Evolutionary conservation across 306 rosid species (phyloP).

Genomic region (Sicyos edulis): DNA sequence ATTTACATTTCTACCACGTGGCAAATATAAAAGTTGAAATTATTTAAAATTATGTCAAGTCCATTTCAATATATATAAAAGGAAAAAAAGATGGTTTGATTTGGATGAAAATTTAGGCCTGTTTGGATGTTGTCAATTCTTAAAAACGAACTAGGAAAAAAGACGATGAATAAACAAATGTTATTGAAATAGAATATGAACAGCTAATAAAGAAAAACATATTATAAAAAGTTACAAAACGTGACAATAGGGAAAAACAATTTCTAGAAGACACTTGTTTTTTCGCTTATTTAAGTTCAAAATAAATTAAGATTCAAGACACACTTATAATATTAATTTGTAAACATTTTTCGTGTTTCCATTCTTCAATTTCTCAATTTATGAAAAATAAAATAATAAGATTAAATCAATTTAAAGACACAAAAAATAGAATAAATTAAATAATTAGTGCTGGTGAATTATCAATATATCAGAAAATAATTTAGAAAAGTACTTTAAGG

Average conservation of each 20-base stretch:
- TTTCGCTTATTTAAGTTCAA: too few species aligned
- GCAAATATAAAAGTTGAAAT: not conserved
- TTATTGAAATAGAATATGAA: not conserved
- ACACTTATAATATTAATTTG: too few species aligned
- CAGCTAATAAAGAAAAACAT: not conserved
- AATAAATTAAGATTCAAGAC: too few species aligned
- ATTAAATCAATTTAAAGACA: too few species aligned
- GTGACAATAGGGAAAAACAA: not conserved
- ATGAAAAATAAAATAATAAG: too few species aligned
- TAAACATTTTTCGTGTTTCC: too few species aligned
- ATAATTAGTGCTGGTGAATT: too few species aligned
- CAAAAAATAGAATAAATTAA: too few species aligned
- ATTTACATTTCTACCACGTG: not conserved
- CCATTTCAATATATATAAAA: not conserved
- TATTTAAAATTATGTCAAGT: not conserved
- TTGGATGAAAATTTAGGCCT: not conserved
- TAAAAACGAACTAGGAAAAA: not conserved
- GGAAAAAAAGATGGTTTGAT: not conserved
- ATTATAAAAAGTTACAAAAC: not conserved
- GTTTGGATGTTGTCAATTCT: not conserved
- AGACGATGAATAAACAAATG: not conserved
- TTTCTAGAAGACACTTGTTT: not conserved
- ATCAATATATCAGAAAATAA: too few species aligned
- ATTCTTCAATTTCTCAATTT: too few species aligned
- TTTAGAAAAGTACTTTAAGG: too few species aligned